These are phyloP conservation scores for Malassezia psittaci DNA, from an alignment of 1,284 basidiomycete genomes.

Conservation along the genomic window DNA sequence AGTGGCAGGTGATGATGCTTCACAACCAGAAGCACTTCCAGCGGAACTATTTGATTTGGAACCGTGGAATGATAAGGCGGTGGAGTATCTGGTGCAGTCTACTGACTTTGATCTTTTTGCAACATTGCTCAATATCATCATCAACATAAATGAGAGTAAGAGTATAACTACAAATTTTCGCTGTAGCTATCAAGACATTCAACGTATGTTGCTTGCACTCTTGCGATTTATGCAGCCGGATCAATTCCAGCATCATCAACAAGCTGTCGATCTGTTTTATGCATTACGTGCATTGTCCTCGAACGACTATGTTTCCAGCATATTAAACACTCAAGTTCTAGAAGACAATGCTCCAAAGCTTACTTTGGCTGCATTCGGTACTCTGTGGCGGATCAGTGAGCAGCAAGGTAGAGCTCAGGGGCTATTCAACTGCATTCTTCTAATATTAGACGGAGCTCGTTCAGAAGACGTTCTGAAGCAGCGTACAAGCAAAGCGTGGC, in stretches of 20 bases:
- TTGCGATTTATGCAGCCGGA: conserved; percentile 64
- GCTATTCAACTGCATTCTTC: conserved; percentile 62
- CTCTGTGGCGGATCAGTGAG: conserved; percentile 78
- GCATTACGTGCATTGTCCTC: conserved; percentile 26
- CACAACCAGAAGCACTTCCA: background rate
- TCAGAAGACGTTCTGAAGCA: conserved; percentile 21
- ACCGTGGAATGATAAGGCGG: conserved; percentile 2
- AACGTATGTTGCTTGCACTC: conserved; percentile 51
- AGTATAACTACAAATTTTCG: background rate
- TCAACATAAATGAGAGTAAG: background rate
- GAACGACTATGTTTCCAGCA: conserved; percentile 15
- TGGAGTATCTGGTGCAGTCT: background rate
- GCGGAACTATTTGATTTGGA: background rate
- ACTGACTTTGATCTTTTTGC: background rate
- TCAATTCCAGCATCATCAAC: conserved; percentile 65
- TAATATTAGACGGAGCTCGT: conserved; percentile 66
- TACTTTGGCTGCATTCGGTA: conserved; percentile 76
- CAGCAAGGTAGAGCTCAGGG: background rate
- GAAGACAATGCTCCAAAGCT: conserved; percentile 34
- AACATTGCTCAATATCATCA: background rate
- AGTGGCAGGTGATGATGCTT: background rate
- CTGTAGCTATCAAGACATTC: background rate
- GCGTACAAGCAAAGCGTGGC: conserved; percentile 31
- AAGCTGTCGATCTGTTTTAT: conserved; percentile 79
- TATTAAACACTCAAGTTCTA: conserved; percentile 20